A percentile compares a stretch with the other conserved stretches of the same genome.
Conservation (phyloP, 2,329 filamentous ascomycete genomes). For the Lasiodiplodia hormozganensis region DNA sequence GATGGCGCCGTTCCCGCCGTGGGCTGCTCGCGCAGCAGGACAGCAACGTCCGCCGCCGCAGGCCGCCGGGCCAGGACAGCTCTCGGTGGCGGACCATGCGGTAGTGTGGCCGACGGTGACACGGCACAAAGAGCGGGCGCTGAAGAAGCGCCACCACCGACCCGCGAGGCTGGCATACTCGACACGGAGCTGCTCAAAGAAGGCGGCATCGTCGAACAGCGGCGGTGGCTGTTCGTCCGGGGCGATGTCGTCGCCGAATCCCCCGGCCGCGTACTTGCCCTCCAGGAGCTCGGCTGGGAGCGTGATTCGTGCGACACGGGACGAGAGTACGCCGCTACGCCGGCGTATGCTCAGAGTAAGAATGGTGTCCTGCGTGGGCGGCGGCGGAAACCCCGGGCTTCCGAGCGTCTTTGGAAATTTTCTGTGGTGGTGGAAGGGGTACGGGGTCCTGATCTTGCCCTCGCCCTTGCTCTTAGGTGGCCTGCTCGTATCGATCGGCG, state of each 20-base stretch:
- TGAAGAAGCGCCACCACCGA: conserved; percentile 27
- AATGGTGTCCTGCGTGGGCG: background rate
- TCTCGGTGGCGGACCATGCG: conserved; percentile 18
- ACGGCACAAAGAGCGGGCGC: conserved; percentile 20
- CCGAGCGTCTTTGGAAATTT: conserved; percentile 18
- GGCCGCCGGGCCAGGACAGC: background rate
- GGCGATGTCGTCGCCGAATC: background rate
- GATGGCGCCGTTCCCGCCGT: background rate
- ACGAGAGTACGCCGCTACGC: background rate
- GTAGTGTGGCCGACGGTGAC: conserved; percentile 27
- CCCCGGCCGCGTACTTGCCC: background rate
- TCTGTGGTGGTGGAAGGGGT: conserved; percentile 25
- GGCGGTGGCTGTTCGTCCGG: conserved; percentile 3
- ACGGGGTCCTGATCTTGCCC: conserved; percentile 22
- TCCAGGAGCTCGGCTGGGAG: conserved; percentile 15
- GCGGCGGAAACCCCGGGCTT: background rate
- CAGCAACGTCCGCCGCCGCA: conserved; percentile 15
- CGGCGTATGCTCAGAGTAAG: conserved; percentile 23
- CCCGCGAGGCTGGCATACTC: conserved; percentile 27
- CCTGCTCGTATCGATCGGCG: conserved; percentile 22
- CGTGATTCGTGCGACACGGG: conserved; percentile 23
- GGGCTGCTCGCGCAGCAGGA: conserved; percentile 12
- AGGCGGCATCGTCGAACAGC: conserved; percentile 16
- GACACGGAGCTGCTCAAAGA: conserved; percentile 23
- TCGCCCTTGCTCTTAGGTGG: background rate